Percentiles rank a stretch among this genome's conserved stretches.
These are phyloP conservation scores for Citrus sinensis DNA, from an alignment of 345 rosid genomes.

Conservation along the genomic window DVS_A1.0 CM039165.1:34850501-34851000, in stretches of 20 bases:
- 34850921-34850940: slow-evolving; percentile 67
- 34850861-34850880: slow-evolving; percentile 86
- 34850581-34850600: slow-evolving; percentile 43
- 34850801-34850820: slow-evolving; percentile 40
- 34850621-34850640: slow-evolving; percentile 60
- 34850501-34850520: slow-evolving; percentile 48
- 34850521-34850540: slow-evolving; percentile 72
- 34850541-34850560: slow-evolving; percentile 73
- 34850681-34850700: slow-evolving; percentile 59
- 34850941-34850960: slow-evolving; percentile 78
- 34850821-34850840: slow-evolving; percentile 65
- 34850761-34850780: slow-evolving; percentile 67
- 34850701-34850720: slow-evolving; percentile 40
- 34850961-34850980: slow-evolving; percentile 75
- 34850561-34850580: slow-evolving; percentile 74
- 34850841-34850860: slow-evolving; percentile 67
- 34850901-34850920: slow-evolving; percentile 47
- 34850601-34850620: slow-evolving; percentile 50
- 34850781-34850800: slow-evolving; percentile 56
- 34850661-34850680: slow-evolving; percentile 74
- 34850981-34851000: slow-evolving; percentile 65
- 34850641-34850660: slow-evolving; percentile 78
- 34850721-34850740: slow-evolving; percentile 80
- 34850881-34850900: slow-evolving; percentile 55
- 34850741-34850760: slow-evolving; percentile 86